A percentile compares a stretch with the other conserved stretches of the same genome.
phyloP scores from a whole-genome alignment of 306 rosid species.

The Cicer cuneatum region DNA sequence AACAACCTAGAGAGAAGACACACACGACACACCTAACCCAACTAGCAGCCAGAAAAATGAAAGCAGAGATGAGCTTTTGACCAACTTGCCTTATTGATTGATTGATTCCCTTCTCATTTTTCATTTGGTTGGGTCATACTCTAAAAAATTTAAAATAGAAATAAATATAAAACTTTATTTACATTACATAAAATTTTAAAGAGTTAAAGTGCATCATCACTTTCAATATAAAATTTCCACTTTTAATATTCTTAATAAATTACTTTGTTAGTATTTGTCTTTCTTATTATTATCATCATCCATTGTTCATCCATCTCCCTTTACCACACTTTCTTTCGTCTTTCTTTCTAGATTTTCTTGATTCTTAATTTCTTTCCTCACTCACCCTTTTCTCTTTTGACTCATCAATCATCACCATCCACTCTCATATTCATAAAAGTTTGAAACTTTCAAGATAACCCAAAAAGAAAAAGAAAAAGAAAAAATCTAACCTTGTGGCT shows the following conservation, averaged over 20 bases:
- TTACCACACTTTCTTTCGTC: neutral
- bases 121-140: too few relatives aligned
- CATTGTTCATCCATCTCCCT: constrained; percentile 28
- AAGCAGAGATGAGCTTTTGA: constrained; percentile 32
- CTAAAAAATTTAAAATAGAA: too few relatives aligned
- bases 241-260: too few relatives aligned
- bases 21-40: constrained; percentile 34
- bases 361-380: constrained; percentile 6
- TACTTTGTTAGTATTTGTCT: too few relatives aligned
- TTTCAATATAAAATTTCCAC: too few relatives aligned
- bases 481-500: too few relatives aligned
- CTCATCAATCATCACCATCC: constrained; percentile 25
- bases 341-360: constrained; percentile 33
- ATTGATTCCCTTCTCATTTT: neutral
- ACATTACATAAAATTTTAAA: too few relatives aligned
- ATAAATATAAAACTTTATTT: too few relatives aligned
- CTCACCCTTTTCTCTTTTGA: constrained; percentile 19
- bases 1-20: neutral
- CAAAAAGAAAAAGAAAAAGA: neutral
- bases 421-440: constrained; percentile 17
- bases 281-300: neutral
- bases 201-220: too few relatives aligned
- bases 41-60: constrained; percentile 43
- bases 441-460: neutral
- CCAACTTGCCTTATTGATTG: neutral